These are phyloP conservation scores for Trichaptum fuscoviolaceum DNA, from an alignment of 768 basidiomycete genomes.

Conservation along the genomic window DNA sequence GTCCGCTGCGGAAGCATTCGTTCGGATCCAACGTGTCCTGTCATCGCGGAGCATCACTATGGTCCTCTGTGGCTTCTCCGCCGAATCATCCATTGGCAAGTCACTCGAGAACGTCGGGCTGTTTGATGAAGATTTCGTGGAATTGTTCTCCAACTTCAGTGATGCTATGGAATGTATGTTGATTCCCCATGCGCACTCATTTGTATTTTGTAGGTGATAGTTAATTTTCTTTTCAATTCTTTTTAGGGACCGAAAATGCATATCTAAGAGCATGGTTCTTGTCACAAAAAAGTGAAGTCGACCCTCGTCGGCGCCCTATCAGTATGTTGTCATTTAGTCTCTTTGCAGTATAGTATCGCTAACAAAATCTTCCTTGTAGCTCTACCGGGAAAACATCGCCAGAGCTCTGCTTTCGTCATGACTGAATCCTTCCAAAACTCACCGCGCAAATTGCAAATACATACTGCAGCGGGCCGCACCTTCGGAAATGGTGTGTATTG, in stretches of 20 bases:
- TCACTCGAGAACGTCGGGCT: constrained; percentile 78
- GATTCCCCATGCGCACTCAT: constrained; percentile 8
- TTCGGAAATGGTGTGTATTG: neutral
- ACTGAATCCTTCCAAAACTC: neutral
- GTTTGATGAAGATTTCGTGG: constrained; percentile 71
- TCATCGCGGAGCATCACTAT: constrained; percentile 71
- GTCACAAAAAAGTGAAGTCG: constrained; percentile 53
- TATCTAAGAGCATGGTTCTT: constrained; percentile 80
- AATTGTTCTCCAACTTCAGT: constrained; percentile 75
- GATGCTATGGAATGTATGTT: constrained; percentile 89
- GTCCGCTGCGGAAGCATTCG: constrained; percentile 92
- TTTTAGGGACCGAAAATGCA: constrained; percentile 92
- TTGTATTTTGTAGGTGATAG: constrained; percentile 2
- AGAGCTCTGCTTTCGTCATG: constrained; percentile 35
- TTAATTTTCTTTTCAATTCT: neutral
- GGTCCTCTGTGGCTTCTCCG: constrained; percentile 80
- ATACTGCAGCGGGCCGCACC: neutral
- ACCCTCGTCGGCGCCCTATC: constrained; percentile 33
- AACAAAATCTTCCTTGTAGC: constrained; percentile 26
- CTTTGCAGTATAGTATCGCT: constrained; percentile 5
- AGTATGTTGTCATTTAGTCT: neutral
- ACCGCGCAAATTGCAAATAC: neutral
- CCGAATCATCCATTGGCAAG: constrained; percentile 58
- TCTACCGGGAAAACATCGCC: constrained; percentile 64
- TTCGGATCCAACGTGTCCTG: constrained; percentile 81